Evolutionary conservation across 1,284 basidiomycete species (phyloP).

Genomic region (Lignosus rhinocerotis): DNA sequence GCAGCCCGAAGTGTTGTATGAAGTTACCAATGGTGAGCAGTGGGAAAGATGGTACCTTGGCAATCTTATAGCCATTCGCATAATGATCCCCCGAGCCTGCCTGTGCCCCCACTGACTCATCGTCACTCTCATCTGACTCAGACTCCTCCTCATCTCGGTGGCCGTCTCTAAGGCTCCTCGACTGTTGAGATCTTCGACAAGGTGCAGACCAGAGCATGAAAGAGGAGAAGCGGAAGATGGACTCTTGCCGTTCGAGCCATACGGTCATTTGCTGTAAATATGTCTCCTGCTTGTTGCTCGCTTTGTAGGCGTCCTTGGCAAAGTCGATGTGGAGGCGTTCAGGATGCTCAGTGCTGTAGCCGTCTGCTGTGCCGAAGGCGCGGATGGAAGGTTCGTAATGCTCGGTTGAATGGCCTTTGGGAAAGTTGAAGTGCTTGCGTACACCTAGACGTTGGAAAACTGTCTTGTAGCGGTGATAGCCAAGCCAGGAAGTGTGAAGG

Average conservation of each 20-base stretch:
- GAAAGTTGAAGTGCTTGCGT: constrained; percentile 29
- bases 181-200: background rate
- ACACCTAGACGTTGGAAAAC: constrained; percentile 23
- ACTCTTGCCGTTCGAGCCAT: constrained; percentile 21
- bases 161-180: background rate
- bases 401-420: constrained; percentile 29
- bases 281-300: constrained; percentile 26
- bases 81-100: background rate
- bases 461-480: constrained; percentile 27
- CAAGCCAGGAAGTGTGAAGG: constrained; percentile 9
- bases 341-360: constrained; percentile 26
- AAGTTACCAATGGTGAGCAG: background rate
- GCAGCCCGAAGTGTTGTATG: background rate
- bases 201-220: background rate
- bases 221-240: background rate
- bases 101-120: background rate
- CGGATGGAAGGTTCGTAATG: constrained; percentile 24
- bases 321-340: constrained; percentile 22
- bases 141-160: background rate
- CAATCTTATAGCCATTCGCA: background rate
- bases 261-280: constrained; percentile 24
- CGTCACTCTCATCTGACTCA: background rate
- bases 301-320: constrained; percentile 22
- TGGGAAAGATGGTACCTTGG: background rate
- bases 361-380: constrained; percentile 21